Evolutionary conservation across 805 yeast genomes (phyloP).

Genomic region (Pichia eremophila): DNA sequence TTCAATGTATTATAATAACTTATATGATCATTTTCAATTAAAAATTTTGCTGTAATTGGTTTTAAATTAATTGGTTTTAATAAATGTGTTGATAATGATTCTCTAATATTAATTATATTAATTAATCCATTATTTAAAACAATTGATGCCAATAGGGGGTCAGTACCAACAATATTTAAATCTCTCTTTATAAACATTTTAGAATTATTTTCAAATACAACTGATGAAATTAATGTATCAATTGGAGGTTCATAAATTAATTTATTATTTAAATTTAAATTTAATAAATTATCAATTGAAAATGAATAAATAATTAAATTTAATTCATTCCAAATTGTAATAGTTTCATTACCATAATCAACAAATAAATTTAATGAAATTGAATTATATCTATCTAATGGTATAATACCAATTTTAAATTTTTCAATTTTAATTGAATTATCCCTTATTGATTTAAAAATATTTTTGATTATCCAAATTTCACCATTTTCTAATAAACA

Average conservation of each 20-base stretch:
- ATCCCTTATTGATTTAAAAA: conserved; percentile 8
- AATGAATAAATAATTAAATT: conserved; percentile 18
- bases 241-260: conserved; percentile 1
- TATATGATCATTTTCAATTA: conserved; percentile 14
- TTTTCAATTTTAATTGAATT: conserved; percentile 6
- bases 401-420: conserved; percentile 3
- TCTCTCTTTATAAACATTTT: conserved; percentile 11
- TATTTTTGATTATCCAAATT: conserved; percentile 15
- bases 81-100: conserved; percentile 9
- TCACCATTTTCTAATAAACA: conserved; percentile 17
- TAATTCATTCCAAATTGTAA: conserved; percentile 14
- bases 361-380: conserved; percentile 12
- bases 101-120: conserved; percentile 34
- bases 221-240: conserved; percentile 12
- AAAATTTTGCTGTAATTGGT: conserved; percentile 20
- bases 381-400: background rate
- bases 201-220: conserved; percentile 18
- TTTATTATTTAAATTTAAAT: background rate
- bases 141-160: conserved; percentile 23
- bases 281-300: background rate
- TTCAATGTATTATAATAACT: background rate
- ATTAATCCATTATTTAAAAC: conserved; percentile 33
- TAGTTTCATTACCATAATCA: conserved; percentile 25
- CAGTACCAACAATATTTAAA: conserved; percentile 20
- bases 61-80: conserved; percentile 4